phyloP scores from a whole-genome alignment of 164 flowering plant genomes.

The Chloranthus sessilifolius region DNA sequence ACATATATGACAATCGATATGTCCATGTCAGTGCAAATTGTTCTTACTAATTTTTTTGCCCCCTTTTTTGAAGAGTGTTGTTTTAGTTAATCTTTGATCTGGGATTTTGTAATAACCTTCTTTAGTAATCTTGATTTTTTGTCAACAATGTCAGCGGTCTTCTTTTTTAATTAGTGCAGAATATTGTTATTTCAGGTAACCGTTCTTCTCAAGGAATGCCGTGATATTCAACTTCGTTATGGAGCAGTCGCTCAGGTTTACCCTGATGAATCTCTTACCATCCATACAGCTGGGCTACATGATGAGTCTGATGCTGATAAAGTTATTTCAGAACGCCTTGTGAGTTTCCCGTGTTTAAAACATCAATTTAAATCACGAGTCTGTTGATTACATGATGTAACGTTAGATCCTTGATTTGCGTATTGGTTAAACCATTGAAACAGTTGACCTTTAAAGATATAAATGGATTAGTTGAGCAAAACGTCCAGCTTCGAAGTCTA shows the following conservation, averaged over 20 bases:
- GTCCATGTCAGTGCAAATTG: too few relatives aligned
- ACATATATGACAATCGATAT: too few relatives aligned
- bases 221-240: slow-evolving; percentile 79
- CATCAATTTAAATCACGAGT: not conserved
- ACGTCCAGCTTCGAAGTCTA: slow-evolving; percentile 80
- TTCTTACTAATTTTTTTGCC: too few relatives aligned
- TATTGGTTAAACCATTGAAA: slow-evolving; percentile 4
- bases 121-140: not conserved
- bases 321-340: slow-evolving; percentile 48
- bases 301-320: slow-evolving; percentile 47
- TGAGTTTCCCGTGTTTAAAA: slow-evolving; percentile 10
- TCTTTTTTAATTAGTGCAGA: too few relatives aligned
- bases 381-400: not conserved
- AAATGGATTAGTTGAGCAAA: slow-evolving; percentile 90
- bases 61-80: too few relatives aligned
- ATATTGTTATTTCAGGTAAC: slow-evolving; percentile 52
- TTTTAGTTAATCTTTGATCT: too few relatives aligned
- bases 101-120: not conserved
- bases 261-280: slow-evolving; percentile 20
- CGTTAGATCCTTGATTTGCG: not conserved
- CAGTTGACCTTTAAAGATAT: slow-evolving; percentile 86
- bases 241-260: slow-evolving; percentile 34
- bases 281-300: slow-evolving; percentile 15
- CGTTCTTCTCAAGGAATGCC: slow-evolving; percentile 87
- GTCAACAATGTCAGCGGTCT: not conserved